Evolutionary conservation across 2,329 filamentous ascomycete genomes (phyloP), one percentile per base, ranked within the genome.

Genomic region (Cordyceps militaris): DNA sequence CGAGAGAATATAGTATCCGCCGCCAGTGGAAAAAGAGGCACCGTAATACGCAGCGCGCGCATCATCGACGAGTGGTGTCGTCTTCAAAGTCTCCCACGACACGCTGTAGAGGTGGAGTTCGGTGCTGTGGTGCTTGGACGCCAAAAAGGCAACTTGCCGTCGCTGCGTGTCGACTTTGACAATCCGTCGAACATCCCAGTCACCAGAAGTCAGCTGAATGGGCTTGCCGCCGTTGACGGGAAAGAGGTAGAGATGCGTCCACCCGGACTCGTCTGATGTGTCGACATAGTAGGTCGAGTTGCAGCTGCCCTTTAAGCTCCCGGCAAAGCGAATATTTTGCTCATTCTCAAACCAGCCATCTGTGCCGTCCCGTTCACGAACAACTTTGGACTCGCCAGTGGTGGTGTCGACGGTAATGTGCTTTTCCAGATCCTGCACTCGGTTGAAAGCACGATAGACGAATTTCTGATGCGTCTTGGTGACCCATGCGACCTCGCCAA

Each of bases 71-170:
- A 88, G 77, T 0, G 84, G 70, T 7, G 75, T 83, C 46, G 81
- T 79, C 61, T 79, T 71, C 10, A 74, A 72, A 0, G 76, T 80
- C 4, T 73, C 71, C 63, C 82, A 84, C 0, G 80, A 85, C 11
- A 88, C 81, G 2, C 81, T 85, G 73, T 87, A 89, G 5, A 89
- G 64, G 63, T 89, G 86, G 2, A 82, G 77, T 66, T 88, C 85
- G 0, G 84, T 87, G 60, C 80, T 83, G 72, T 88, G 83, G 44
- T 76, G 77, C 64, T 86, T 80, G 0, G 84, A 86, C 1, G 85
- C 86, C 2, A 79, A 76, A 71, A 82, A 89, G 72, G 87, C 87
- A 54, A 88, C 70, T 7, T 86, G 69, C 26, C 79, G 74, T 7
- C 77, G 77, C 40, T 72, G 66, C 0, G 74, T 74, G 64, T 89